These are phyloP conservation scores for Sporormia fimetaria DNA, from an alignment of 495 filamentous ascomycete species.

Conservation along the genomic window DNA sequence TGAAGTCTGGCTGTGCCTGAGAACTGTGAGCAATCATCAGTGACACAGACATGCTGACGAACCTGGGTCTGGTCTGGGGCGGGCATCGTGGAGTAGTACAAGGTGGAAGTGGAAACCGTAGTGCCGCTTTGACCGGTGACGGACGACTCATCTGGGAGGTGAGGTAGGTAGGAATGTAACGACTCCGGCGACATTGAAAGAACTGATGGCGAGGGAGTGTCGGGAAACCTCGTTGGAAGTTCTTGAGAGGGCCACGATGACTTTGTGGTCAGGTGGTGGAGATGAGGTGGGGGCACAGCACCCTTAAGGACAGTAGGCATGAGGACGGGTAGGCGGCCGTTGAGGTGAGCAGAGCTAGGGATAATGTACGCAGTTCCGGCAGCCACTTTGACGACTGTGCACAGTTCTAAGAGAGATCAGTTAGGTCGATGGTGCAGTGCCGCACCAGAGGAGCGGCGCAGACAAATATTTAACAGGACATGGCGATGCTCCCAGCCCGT, in stretches of 20 bases:
- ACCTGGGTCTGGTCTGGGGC: slow-evolving; percentile 21
- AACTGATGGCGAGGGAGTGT: slow-evolving; percentile 13
- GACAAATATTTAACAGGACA: slow-evolving; percentile 20
- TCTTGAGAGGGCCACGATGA: slow-evolving; percentile 13
- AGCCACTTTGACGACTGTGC: too few species aligned
- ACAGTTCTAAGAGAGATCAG: too few species aligned
- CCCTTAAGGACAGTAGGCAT: slow-evolving; percentile 24
- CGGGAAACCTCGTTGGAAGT: slow-evolving; percentile 6
- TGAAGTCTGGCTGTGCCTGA: slow-evolving; percentile 15
- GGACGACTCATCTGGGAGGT: slow-evolving; percentile 16
- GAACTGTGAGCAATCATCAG: too few species aligned
- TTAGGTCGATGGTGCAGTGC: too few species aligned
- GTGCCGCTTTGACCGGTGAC: slow-evolving; percentile 14
- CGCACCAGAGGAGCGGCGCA: slow-evolving; percentile 8
- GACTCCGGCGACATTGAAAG: slow-evolving; percentile 21
- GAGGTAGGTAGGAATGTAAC: slow-evolving; percentile 17
- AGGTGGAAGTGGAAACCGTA: slow-evolving; percentile 19
- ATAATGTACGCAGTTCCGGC: too few species aligned
- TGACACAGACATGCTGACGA: too few species aligned
- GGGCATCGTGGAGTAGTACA: slow-evolving; percentile 17
- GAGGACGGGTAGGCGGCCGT: slow-evolving; percentile 5
- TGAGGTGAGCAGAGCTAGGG: background rate
- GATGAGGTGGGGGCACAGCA: slow-evolving; percentile 26
- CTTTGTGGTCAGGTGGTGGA: slow-evolving; percentile 18
- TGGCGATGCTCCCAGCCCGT: slow-evolving; percentile 11